These are phyloP conservation scores for Exophiala calicioides DNA, from an alignment of 2,329 filamentous ascomycete species.

Conservation along the genomic window DNA sequence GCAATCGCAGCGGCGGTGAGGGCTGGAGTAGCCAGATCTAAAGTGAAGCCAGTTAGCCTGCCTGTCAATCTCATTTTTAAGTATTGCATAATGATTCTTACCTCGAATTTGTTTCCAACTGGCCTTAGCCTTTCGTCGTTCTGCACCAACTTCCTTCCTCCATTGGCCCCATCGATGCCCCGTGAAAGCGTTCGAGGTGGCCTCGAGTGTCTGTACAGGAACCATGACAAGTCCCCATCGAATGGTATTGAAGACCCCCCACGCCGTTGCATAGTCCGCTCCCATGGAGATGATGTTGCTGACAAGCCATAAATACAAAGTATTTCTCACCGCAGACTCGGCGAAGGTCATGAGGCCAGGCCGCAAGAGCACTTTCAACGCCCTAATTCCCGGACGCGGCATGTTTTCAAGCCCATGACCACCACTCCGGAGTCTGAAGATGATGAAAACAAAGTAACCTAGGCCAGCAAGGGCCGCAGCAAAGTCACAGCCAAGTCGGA, in stretches of 20 bases:
- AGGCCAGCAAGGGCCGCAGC: constrained; percentile 58
- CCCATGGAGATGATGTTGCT: constrained; percentile 65
- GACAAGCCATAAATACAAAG: constrained; percentile 71
- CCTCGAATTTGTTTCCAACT: constrained; percentile 35
- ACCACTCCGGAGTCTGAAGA: constrained; percentile 14
- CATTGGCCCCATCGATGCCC: constrained; percentile 66
- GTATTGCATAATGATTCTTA: background rate
- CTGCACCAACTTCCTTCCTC: constrained; percentile 39
- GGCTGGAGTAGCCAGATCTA: constrained; percentile 55
- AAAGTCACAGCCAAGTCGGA: constrained; percentile 61
- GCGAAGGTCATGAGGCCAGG: constrained; percentile 62
- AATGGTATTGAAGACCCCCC: constrained; percentile 73
- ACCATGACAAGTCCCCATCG: constrained; percentile 76
- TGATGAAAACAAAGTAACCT: constrained; percentile 56
- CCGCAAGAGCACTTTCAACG: constrained; percentile 54
- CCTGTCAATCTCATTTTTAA: background rate
- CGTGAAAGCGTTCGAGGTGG: constrained; percentile 64
- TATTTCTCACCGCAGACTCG: constrained; percentile 68
- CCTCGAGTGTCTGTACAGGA: constrained; percentile 66
- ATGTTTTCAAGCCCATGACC: constrained; percentile 19
- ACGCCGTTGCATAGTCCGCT: constrained; percentile 67
- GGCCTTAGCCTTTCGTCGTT: constrained; percentile 35
- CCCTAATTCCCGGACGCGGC: constrained; percentile 43
- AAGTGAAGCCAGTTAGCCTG: background rate
- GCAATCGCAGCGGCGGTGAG: constrained; percentile 56